Conservation (phyloP, 495 filamentous ascomycete species). For the Aspergillus funiculosus region DNA sequence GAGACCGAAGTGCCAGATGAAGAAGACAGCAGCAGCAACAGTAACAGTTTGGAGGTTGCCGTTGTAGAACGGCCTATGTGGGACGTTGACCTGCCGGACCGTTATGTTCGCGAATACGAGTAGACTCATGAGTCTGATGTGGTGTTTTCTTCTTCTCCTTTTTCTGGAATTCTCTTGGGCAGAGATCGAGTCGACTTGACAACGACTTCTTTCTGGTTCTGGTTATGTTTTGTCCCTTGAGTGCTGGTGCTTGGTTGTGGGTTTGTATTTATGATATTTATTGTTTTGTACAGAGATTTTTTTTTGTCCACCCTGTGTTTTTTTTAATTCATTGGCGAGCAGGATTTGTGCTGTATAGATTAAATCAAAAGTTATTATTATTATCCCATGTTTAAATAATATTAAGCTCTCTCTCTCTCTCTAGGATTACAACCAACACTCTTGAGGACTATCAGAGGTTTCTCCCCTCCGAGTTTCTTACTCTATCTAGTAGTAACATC, state of each 20-base stretch:
- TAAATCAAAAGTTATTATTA: too few species aligned
- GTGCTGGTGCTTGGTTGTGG: too few species aligned
- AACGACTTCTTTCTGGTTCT: too few species aligned
- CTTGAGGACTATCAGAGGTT: too few species aligned
- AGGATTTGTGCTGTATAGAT: slow-evolving; percentile 6
- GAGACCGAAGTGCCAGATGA: slow-evolving; percentile 16
- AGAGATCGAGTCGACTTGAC: too few species aligned
- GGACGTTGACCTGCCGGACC: slow-evolving; percentile 73
- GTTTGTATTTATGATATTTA: neutral
- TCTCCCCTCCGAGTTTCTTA: too few species aligned
- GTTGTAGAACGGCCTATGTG: slow-evolving; percentile 81
- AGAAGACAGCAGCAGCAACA: slow-evolving; percentile 19
- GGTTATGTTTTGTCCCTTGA: too few species aligned
- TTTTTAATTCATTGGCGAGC: slow-evolving; percentile 9
- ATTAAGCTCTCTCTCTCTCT: too few species aligned
- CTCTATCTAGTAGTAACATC: too few species aligned
- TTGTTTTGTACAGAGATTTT: neutral
- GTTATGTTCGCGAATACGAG: slow-evolving; percentile 64
- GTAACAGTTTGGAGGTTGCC: slow-evolving; percentile 65
- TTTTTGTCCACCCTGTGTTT: neutral
- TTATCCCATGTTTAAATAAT: too few species aligned
- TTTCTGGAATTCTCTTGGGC: too few species aligned
- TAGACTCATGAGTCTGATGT: slow-evolving; percentile 25
- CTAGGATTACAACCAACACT: too few species aligned
- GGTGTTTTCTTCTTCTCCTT: neutral